Conservation (phyloP, 2,329 filamentous ascomycete species). For the Penicillium capsulatum region DNA sequence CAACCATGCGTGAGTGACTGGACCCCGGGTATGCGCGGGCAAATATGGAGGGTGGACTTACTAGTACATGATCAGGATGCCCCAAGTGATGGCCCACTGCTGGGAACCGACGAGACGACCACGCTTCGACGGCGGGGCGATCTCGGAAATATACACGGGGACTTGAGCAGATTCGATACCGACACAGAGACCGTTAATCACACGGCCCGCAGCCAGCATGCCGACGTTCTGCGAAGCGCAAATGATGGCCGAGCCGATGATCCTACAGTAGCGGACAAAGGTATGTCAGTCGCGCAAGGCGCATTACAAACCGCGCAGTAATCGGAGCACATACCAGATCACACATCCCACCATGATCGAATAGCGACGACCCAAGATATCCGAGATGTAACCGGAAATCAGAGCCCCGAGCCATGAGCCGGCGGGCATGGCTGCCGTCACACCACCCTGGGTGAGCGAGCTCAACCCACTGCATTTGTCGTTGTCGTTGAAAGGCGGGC, state of each 20-base stretch:
- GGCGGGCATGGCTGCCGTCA: constrained; percentile 37
- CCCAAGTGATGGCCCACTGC: constrained; percentile 72
- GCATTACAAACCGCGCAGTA: neutral
- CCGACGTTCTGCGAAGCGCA: constrained; percentile 7
- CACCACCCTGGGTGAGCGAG: constrained; percentile 30
- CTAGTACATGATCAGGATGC: constrained; percentile 66
- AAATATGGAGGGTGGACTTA: neutral
- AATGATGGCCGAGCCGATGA: constrained; percentile 6
- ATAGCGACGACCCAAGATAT: constrained; percentile 40
- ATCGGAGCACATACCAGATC: constrained; percentile 5
- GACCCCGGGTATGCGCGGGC: no score
- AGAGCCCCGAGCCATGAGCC: constrained; percentile 44
- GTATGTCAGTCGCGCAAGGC: neutral
- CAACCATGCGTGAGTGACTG: neutral
- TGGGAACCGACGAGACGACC: constrained; percentile 66
- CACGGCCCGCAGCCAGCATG: constrained; percentile 62
- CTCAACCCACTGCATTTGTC: neutral
- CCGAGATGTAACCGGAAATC: constrained; percentile 49
- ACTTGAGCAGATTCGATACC: constrained; percentile 71
- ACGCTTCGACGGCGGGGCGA: constrained; percentile 55
- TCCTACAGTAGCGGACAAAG: neutral
- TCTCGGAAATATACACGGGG: constrained; percentile 55
- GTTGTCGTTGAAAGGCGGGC: constrained; percentile 5
- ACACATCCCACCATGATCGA: constrained; percentile 41
- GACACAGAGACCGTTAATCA: constrained; percentile 68